Conservation (phyloP, 805 yeast genomes). For the Wickerhamiella spandovensis region DNA sequence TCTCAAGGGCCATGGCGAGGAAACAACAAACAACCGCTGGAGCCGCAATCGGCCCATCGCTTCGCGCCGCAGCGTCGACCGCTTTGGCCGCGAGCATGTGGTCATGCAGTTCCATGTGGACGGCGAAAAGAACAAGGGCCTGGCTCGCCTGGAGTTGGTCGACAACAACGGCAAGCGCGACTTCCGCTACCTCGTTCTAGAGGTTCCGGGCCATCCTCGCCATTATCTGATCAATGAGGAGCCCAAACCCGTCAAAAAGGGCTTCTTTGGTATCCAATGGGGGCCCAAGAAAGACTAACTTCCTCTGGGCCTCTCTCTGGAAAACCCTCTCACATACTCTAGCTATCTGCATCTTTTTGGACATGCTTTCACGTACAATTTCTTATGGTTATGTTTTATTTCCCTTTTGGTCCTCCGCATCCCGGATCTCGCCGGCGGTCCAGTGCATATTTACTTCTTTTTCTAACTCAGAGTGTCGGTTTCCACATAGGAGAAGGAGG, state of each 20-base stretch:
- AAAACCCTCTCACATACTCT: too few relatives aligned
- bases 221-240: conserved; percentile 44
- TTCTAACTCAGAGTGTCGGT: too few relatives aligned
- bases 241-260: conserved; percentile 36
- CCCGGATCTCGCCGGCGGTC: too few relatives aligned
- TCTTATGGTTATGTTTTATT: too few relatives aligned
- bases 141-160: conserved; percentile 69
- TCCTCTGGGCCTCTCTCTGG: too few relatives aligned
- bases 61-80: conserved; percentile 43
- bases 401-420: too few relatives aligned
- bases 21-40: conserved; percentile 50
- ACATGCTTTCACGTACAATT: too few relatives aligned
- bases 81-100: conserved; percentile 67
- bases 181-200: conserved; percentile 59
- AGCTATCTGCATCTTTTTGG: too few relatives aligned
- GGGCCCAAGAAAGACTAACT: conserved; percentile 52
- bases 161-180: conserved; percentile 38
- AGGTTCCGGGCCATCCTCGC: conserved; percentile 57
- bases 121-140: conserved; percentile 48
- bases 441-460: too few relatives aligned
- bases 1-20: conserved; percentile 74
- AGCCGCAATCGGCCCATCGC: conserved; percentile 78
- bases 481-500: too few relatives aligned
- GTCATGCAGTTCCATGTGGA: conserved; percentile 80
- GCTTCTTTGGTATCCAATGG: conserved; percentile 61